Percentiles rank a stretch among this genome's conserved stretches.
phyloP scores from a whole-genome alignment of 805 yeast species.

The Saccharomycopsis olivae region DNA sequence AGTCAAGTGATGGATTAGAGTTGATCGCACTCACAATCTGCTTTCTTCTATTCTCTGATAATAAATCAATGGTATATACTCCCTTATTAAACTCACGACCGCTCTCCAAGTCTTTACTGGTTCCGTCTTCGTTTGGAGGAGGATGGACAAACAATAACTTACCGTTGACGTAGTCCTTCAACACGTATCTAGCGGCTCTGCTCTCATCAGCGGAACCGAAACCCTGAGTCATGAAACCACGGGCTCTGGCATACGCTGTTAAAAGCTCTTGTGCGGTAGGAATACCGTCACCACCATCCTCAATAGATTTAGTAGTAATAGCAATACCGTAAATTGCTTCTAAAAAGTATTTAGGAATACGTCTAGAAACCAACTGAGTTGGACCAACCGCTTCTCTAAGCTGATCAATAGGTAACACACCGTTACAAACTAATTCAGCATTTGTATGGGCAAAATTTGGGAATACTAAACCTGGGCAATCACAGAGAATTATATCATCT shows the following conservation, averaged over 20 bases:
- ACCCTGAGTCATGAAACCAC: conserved; percentile 97
- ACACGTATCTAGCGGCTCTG: conserved; percentile 82
- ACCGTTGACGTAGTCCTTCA: conserved; percentile 93
- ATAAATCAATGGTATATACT: conserved; percentile 50
- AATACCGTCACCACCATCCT: conserved; percentile 82
- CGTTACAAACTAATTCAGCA: conserved; percentile 94
- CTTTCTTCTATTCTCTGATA: conserved; percentile 63
- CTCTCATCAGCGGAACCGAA: conserved; percentile 96
- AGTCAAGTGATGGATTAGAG: conserved; percentile 29
- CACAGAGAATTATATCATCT: conserved; percentile 78
- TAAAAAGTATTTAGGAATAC: conserved; percentile 79
- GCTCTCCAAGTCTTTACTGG: conserved; percentile 41
- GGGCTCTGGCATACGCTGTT: conserved; percentile 87
- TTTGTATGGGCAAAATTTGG: conserved; percentile 96
- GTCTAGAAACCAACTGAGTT: conserved; percentile 67
- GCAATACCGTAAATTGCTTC: conserved; percentile 93
- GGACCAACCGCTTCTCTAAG: conserved; percentile 90
- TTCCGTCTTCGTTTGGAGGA: conserved; percentile 67
- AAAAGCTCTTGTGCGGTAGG: conserved; percentile 87
- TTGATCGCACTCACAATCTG: conserved; percentile 60
- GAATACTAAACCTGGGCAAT: conserved; percentile 98
- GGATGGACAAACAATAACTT: conserved; percentile 77
- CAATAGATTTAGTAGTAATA: conserved; percentile 60
- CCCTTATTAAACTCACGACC: conserved; percentile 60
- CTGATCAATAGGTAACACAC: conserved; percentile 98